A percentile compares a stretch with the other conserved stretches of the same genome.
These are phyloP conservation scores for Hypoxylon lienhwacheense DNA, from an alignment of 495 filamentous ascomycete species.

Conservation along the genomic window DNA sequence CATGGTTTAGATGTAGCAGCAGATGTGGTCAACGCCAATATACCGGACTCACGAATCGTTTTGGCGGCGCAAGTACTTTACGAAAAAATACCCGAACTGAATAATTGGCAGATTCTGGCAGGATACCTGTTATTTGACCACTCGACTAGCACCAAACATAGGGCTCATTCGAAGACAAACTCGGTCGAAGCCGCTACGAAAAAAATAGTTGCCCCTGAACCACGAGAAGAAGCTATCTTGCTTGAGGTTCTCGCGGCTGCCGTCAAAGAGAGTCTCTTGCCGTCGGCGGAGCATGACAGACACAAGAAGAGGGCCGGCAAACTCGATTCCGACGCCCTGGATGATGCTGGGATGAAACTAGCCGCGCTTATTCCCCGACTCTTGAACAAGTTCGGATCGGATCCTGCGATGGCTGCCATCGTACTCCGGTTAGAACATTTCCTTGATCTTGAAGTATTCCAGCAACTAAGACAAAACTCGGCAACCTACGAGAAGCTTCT, in stretches of 20 bases:
- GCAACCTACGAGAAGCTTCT: conserved; percentile 78
- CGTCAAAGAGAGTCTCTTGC: conserved; percentile 66
- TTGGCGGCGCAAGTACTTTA: conserved; percentile 84
- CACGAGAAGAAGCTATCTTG: conserved; percentile 79
- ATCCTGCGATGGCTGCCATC: conserved; percentile 79
- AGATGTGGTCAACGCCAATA: conserved; percentile 56
- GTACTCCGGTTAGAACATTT: conserved; percentile 86
- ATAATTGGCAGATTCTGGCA: conserved; percentile 84
- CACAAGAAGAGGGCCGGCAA: conserved; percentile 62
- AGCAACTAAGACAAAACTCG: conserved; percentile 83
- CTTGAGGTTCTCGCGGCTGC: conserved; percentile 82
- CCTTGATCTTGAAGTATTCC: conserved; percentile 84
- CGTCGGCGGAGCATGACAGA: conserved; percentile 63
- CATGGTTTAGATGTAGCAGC: conserved; percentile 49
- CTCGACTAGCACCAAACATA: conserved; percentile 58
- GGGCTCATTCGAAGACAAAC: conserved; percentile 43
- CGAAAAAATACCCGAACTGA: conserved; percentile 74
- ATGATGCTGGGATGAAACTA: conserved; percentile 72
- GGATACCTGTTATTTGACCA: conserved; percentile 93
- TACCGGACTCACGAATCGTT: conserved; percentile 75
- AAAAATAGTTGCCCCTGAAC: conserved; percentile 67
- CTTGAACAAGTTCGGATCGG: conserved; percentile 86
- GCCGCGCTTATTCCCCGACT: conserved; percentile 79
- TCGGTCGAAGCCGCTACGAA: conserved; percentile 60
- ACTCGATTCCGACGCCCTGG: conserved; percentile 64